Evolutionary conservation across 1,139 yeast species (phyloP), one percentile per base, ranked within the genome.

Genomic region (Candida gigantensis): DNA sequence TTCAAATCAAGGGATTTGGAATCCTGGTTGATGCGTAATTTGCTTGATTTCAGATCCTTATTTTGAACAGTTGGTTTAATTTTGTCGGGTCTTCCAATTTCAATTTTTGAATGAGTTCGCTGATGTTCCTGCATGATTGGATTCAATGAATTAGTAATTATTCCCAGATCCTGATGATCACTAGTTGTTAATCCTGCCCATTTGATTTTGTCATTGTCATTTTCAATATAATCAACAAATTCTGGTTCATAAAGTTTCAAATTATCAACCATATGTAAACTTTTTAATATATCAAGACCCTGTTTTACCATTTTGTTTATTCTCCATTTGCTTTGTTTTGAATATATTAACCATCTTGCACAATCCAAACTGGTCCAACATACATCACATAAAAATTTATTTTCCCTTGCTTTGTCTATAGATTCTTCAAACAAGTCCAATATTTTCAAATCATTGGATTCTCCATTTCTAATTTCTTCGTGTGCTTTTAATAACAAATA

Each of bases 371-470:
- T 60, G 4, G 65, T 64, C 45, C 69, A 52, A 1, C 74, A 79
- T 4, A 64, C 65, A 36, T 73, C 79, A 25, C 63, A 58, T 48
- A 61, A 54, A 20, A 60, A 51, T 3, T 62, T 60, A 24, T 53
- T 44, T 11, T 49, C 47, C 11, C 55, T 51, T 1, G 77, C 72
- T 3, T 43, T 37, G 15, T 65, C 71, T 14, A 75, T 60, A 0
- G 80, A 73, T 26, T 62, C 71, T 41, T 74, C 78, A 50, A 69
- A 77, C 11, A 58, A 45, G 41, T 76, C 81, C 11, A 77, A 51
- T 3, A 67, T 57, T 16, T 58, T 64, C 25, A 77, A 52, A 15
- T 65, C 60, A 6, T 70, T 54, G 8, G 43, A 32, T 2, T 43
- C 36, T 2, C 44, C 44, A 8, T 55, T 52, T 16, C 50, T 46